Evolutionary conservation across 2,329 filamentous ascomycete species (phyloP).

Genomic region (Arthrobotrys musiformis): DNA sequence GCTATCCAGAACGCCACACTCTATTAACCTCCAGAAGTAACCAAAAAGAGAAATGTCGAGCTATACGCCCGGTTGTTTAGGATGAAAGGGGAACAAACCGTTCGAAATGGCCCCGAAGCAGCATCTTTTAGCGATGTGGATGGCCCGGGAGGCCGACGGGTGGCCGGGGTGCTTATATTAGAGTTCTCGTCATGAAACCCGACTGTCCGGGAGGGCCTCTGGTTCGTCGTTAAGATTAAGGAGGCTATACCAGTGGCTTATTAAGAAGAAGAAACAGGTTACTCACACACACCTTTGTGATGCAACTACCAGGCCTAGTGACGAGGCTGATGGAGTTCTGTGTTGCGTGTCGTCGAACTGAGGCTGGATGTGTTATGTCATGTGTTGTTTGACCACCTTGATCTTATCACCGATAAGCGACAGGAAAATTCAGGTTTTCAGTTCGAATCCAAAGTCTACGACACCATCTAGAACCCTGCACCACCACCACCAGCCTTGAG

Average conservation of each 20-base stretch:
- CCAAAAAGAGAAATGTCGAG: slow-evolving; percentile 16
- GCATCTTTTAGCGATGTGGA: slow-evolving; percentile 46
- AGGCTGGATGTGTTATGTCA: slow-evolving; percentile 17
- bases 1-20: slow-evolving; percentile 40
- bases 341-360: slow-evolving; percentile 1
- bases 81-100: background rate
- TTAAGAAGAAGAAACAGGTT: background rate
- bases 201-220: slow-evolving; percentile 41
- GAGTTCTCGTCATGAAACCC: slow-evolving; percentile 51
- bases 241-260: slow-evolving; percentile 53
- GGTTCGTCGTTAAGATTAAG: slow-evolving; percentile 52
- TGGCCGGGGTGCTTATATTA: slow-evolving; percentile 31
- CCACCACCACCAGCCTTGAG: slow-evolving; percentile 34
- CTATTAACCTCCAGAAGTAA: slow-evolving; percentile 17
- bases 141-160: background rate
- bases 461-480: slow-evolving; percentile 36
- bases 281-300: no score
- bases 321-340: no score
- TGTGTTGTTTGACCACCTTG: slow-evolving; percentile 14
- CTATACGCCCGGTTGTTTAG: slow-evolving; percentile 4
- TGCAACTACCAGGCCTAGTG: no score
- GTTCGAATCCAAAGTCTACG: background rate
- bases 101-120: slow-evolving; percentile 16
- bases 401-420: slow-evolving; percentile 56
- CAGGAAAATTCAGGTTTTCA: slow-evolving; percentile 16